These are phyloP conservation scores for Sporothrix sp. DNA, from an alignment of 2,329 filamentous ascomycete genomes.

Conservation along the genomic window DNA sequence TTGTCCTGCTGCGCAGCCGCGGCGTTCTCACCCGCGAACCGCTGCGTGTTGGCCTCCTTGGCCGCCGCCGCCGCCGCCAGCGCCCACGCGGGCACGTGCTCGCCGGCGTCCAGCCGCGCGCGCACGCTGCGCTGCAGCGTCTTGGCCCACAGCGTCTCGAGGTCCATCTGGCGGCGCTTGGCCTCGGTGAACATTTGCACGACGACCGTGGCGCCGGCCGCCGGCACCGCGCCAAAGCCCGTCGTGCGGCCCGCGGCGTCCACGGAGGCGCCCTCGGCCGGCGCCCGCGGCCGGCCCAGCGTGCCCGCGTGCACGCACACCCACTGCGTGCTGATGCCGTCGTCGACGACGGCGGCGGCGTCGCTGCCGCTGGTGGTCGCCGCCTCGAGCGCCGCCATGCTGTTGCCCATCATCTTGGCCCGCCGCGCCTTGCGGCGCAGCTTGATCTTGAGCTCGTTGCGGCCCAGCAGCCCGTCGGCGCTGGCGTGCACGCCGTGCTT, in stretches of 20 bases:
- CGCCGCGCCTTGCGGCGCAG: constrained; percentile 69
- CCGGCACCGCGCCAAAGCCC: constrained; percentile 56
- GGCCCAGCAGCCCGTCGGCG: constrained; percentile 79
- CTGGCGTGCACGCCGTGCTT: constrained; percentile 63
- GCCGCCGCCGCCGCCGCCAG: neutral
- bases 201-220: constrained; percentile 42
- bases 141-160: constrained; percentile 44
- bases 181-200: constrained; percentile 49
- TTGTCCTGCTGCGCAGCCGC: neutral
- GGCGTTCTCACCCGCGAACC: neutral
- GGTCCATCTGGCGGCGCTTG: constrained; percentile 40
- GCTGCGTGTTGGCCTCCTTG: neutral
- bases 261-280: constrained; percentile 33
- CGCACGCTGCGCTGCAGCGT: constrained; percentile 27
- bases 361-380: neutral
- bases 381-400: constrained; percentile 40
- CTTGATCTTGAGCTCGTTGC: constrained; percentile 86
- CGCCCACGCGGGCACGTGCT: neutral
- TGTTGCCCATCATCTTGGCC: constrained; percentile 68
- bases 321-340: constrained; percentile 89
- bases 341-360: constrained; percentile 50
- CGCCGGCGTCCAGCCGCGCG: constrained; percentile 10
- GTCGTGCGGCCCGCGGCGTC: constrained; percentile 51
- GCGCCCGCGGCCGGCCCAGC: constrained; percentile 40
- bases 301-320: constrained; percentile 84